phyloP scores from a whole-genome alignment of 2,329 filamentous ascomycete genomes.

The Zymoseptoria ardabiliae region DNA sequence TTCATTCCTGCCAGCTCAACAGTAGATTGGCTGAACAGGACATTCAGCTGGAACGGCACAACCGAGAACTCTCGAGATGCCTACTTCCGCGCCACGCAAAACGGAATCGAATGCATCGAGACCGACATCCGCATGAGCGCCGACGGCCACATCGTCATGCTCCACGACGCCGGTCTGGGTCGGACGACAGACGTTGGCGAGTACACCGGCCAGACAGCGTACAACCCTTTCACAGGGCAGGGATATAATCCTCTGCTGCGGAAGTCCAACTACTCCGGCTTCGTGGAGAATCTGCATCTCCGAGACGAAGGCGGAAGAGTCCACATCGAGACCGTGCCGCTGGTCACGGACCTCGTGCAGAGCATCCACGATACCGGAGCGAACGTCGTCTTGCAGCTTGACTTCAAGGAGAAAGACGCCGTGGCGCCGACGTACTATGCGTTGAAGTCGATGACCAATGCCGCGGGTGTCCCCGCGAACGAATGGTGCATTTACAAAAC shows the following conservation, averaged over 20 bases:
- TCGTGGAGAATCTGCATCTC: conserved; percentile 10
- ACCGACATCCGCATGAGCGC: conserved; percentile 12
- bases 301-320: conserved; percentile 15
- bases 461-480: conserved; percentile 2
- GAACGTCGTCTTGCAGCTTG: conserved; percentile 15
- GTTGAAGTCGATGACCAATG: conserved; percentile 8
- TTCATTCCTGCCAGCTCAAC: neutral
- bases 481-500: conserved; percentile 19
- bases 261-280: conserved; percentile 8
- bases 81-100: conserved; percentile 11
- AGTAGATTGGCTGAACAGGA: neutral
- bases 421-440: conserved; percentile 16
- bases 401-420: conserved; percentile 14
- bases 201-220: conserved; percentile 5
- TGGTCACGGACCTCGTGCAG: conserved; percentile 1
- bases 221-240: conserved; percentile 14
- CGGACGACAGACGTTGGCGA: conserved; percentile 15
- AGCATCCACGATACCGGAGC: conserved; percentile 13
- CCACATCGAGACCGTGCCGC: conserved; percentile 9
- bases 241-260: conserved; percentile 12
- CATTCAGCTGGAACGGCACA: conserved; percentile 15
- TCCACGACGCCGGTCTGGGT: conserved; percentile 12
- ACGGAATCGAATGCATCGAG: conserved; percentile 12
- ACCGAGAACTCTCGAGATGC: conserved; percentile 17
- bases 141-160: conserved; percentile 11